Evolutionary conservation across 768 basidiomycete species (phyloP), one percentile per base, ranked within the genome.

Genomic region (Amanita inopinata): DNA sequence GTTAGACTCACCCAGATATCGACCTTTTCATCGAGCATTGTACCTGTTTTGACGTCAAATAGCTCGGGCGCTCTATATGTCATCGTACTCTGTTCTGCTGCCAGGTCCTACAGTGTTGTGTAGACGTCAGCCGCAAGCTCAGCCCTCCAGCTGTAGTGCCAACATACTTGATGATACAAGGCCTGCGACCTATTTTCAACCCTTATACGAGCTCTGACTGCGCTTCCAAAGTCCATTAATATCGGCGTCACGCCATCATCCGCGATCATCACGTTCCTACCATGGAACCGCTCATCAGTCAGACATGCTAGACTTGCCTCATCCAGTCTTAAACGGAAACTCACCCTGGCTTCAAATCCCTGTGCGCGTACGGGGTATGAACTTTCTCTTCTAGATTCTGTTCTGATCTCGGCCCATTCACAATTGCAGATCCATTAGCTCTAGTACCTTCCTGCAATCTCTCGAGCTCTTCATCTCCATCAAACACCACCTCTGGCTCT

Each of bases 81-180:
- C 96, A 99, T 98, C 9, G 92, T 91, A 51, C 91, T 94, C 60
- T 94, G 93, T 61, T 99, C 96, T 12, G 90, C 91, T 2, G 96
- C 96, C 49, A 94, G 79, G 58, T 99, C 96, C 76, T 87, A 46
- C 14, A 46, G 19, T 22, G 33, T n/a, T 11, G 19, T 9, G 7
- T 18, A n/a, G n/a, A 32, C 41, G 18, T 35, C 40, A 47, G 37
- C 20, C 23, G 20, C 5, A 25, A 23, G 24, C 10, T 7, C 19
- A 38, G 37, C 20, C 37, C 4, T 20, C n/a, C 14, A 19, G 10
- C 4, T 3, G 14, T 2, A 3, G 14, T 4, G 19, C 14, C 14
- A 17, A 17, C 63, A 39, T 44, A 84, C 85, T 69, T 98, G 96
- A 51, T 97, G 91, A 12, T 85, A 54, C 34, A 99, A 61, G 0